Conservation (phyloP, 495 filamentous ascomycete genomes). For the Ramalina intermedia region DNA sequence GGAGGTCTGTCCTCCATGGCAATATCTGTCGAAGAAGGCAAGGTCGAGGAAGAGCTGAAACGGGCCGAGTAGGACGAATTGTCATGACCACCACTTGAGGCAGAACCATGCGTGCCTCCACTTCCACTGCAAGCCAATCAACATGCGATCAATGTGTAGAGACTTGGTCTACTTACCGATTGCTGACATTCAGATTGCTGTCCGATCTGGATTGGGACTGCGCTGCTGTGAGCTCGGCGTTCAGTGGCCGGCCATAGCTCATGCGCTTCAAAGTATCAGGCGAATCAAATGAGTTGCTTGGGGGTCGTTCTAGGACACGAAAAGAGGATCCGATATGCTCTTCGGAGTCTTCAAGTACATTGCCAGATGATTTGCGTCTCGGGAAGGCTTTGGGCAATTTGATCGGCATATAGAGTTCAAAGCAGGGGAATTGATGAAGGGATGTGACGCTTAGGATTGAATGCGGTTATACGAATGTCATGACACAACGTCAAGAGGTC, state of each 20-base stretch:
- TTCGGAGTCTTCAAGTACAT: conserved; percentile 43
- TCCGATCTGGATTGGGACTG: conserved; percentile 8
- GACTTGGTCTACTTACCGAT: conserved; percentile 25
- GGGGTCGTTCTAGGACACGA: conserved; percentile 44
- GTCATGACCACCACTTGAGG: conserved; percentile 39
- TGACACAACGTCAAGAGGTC: no score
- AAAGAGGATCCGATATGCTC: conserved; percentile 37
- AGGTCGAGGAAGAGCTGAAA: conserved; percentile 57
- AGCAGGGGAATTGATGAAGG: not conserved
- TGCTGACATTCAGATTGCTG: conserved; percentile 18
- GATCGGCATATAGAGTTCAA: conserved; percentile 43
- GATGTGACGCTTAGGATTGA: not conserved
- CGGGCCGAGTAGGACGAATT: conserved; percentile 48
- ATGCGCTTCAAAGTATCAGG: conserved; percentile 28
- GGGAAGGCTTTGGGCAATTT: conserved; percentile 51
- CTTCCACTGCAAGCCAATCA: conserved; percentile 34
- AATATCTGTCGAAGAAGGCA: conserved; percentile 56
- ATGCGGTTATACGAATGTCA: not conserved
- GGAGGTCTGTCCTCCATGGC: conserved; percentile 39
- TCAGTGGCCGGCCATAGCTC: conserved; percentile 24
- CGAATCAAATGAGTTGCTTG: conserved; percentile 36
- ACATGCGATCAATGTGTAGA: conserved; percentile 21
- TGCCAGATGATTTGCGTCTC: conserved; percentile 54
- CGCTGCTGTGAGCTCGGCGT: conserved; percentile 29
- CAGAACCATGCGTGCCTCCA: conserved; percentile 51